Base-by-base conservation (phyloP, 208 protist species). In the Acanthamoeba sp. region DNA sequence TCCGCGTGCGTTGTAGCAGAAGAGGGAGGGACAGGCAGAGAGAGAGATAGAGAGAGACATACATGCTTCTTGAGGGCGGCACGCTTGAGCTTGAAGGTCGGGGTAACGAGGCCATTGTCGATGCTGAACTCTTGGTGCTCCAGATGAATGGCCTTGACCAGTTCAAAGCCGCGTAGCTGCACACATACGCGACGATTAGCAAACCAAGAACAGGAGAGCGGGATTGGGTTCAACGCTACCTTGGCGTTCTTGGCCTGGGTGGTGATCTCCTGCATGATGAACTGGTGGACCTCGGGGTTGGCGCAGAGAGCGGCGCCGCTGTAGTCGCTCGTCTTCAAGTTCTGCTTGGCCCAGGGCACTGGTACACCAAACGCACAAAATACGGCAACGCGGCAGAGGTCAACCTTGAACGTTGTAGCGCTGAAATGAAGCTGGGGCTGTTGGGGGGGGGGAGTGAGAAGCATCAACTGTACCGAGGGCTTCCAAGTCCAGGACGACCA, bases 11-110 rank as follows among this genome's bases (percentile, higher is more conserved):
- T 0, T 24, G 32, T 42, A 36, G n/a, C 9, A 40, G 1, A 24
- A 4, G n/a, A 22, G 55, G 9, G 18, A 62, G 18, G 20, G 18
- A 1, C 55, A 62, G 9, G 2, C 20, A 22, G 18, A 59, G 18
- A 2, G 16, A 27, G 52, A 20, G 52, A 10, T n/a, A 20, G 12
- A 1, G 98, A 98, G 34, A 98, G 34, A 5, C 97, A 36, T 32
- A 96, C 93, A 85, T 98, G 97, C 55, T 98, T 96, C 48, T 93
- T 93, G 36, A 96, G 76, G 55, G 94, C 50, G 62, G 96, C 95
- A 36, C 97, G 84, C 76, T 96, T 95, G 62, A 97, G 89, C 96
- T 98, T 98, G 94, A 98, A 98, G 38, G 98, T 98, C 62, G 98
- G 97, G 14, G 98, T 98, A n/a, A 98, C 48, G 6, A 97, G 55